phyloP scores from a whole-genome alignment of 495 filamentous ascomycete genomes.

The Trichoderma reesei region DNA sequence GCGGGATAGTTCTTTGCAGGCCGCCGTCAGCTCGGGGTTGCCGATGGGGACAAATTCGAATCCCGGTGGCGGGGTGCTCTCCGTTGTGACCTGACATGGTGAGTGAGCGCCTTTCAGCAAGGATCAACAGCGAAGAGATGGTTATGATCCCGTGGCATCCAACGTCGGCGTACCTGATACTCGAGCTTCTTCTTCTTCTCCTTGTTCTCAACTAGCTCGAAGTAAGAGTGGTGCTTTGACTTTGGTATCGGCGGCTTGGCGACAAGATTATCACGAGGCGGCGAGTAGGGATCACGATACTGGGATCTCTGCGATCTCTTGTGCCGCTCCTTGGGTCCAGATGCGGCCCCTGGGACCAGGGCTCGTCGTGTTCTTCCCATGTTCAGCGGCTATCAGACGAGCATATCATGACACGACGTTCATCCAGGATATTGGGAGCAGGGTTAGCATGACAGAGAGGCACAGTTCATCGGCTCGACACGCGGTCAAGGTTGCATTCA shows the following conservation, averaged over 20 bases:
- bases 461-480: not conserved
- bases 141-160: not conserved
- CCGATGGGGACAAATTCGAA: conserved; percentile 80
- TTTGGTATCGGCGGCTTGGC: conserved; percentile 27
- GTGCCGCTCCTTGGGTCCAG: conserved; percentile 11
- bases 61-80: conserved; percentile 51
- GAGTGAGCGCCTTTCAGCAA: not conserved
- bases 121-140: conserved; percentile 3
- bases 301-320: not conserved
- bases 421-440: not conserved
- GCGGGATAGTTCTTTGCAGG: conserved; percentile 73
- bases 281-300: conserved; percentile 13
- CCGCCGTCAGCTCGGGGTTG: conserved; percentile 60
- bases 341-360: not conserved
- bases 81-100: conserved; percentile 32
- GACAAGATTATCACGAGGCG: conserved; percentile 22
- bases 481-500: not conserved
- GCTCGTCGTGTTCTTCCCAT: conserved; percentile 2
- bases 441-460: not conserved
- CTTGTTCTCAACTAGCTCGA: conserved; percentile 44
- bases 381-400: not conserved
- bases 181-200: conserved; percentile 49
- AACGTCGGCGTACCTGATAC: conserved; percentile 29
- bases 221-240: conserved; percentile 42
- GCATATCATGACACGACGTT: not conserved